These are phyloP conservation scores for Excoecaria cochinchinensis DNA, from an alignment of 345 rosid species.

Conservation along the genomic window DNA sequence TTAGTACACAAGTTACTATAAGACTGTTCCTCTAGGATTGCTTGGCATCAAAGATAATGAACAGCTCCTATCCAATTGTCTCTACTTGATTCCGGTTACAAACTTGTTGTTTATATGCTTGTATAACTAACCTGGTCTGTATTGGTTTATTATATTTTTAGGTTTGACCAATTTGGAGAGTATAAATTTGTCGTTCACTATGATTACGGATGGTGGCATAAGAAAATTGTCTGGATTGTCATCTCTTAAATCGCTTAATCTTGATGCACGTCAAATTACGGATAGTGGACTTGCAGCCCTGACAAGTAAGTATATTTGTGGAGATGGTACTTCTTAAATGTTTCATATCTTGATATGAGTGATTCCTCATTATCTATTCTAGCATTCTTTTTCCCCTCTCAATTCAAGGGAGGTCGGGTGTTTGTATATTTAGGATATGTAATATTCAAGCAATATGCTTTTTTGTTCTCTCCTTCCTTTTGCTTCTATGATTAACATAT, in stretches of 20 bases:
- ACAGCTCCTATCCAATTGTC: no score
- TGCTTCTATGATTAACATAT: neutral
- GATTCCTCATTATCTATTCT: neutral
- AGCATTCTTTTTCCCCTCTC: neutral
- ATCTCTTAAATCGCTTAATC: conserved; percentile 73
- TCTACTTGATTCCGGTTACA: neutral
- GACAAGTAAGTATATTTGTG: conserved; percentile 50
- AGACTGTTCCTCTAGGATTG: no score
- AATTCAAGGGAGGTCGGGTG: neutral
- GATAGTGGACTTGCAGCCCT: conserved; percentile 87
- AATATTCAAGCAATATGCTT: neutral
- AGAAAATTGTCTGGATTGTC: conserved; percentile 68
- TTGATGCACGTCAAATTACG: conserved; percentile 80
- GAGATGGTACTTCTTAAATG: neutral
- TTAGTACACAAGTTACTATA: no score
- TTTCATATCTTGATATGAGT: neutral
- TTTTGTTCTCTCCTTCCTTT: neutral
- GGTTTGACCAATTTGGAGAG: conserved; percentile 75
- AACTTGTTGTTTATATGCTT: neutral
- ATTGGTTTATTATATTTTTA: conserved; percentile 20
- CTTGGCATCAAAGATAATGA: no score
- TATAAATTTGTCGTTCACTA: conserved; percentile 78
- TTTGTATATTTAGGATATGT: neutral
- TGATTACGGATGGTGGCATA: conserved; percentile 63
- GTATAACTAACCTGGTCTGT: no score